A percentile compares a stretch with the other conserved stretches of the same genome.
Conservation (phyloP, 1,284 basidiomycete species). For the Grifola frondosa region DNA sequence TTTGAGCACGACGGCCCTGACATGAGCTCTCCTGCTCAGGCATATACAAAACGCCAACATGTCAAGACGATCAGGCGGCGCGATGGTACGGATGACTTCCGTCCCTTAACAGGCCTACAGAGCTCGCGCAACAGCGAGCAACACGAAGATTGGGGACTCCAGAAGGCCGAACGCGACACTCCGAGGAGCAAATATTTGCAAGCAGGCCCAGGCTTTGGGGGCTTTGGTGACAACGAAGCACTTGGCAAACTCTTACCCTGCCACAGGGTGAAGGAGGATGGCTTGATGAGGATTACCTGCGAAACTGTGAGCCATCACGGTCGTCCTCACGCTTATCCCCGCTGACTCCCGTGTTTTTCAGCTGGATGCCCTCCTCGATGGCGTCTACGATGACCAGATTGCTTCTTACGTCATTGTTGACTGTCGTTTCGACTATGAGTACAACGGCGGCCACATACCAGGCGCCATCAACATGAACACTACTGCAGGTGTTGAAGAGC, state of each 20-base stretch:
- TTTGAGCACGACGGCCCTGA: conserved; percentile 50
- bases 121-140: conserved; percentile 30
- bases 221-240: conserved; percentile 91
- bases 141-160: conserved; percentile 32
- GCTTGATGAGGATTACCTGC: conserved; percentile 86
- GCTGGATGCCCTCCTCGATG: conserved; percentile 76
- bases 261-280: conserved; percentile 91
- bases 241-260: conserved; percentile 94
- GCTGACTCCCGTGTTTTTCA: conserved; percentile 31
- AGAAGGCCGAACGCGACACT: conserved; percentile 28
- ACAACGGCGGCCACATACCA: conserved; percentile 88
- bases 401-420: conserved; percentile 83
- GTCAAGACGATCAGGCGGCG: conserved; percentile 70
- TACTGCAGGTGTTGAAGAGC: conserved; percentile 77
- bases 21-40: conserved; percentile 74
- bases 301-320: conserved; percentile 82
- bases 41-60: conserved; percentile 72
- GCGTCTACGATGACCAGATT: conserved; percentile 66
- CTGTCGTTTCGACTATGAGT: conserved; percentile 98
- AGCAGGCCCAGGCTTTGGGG: conserved; percentile 37
- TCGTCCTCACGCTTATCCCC: conserved; percentile 10
- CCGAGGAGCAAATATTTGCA: conserved; percentile 40
- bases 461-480: conserved; percentile 93
- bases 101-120: conserved; percentile 62
- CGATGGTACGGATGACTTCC: conserved; percentile 77